Evolutionary conservation across 306 rosid species (phyloP).

Genomic region (barrel medic (Medicago truncatula)): DNA sequence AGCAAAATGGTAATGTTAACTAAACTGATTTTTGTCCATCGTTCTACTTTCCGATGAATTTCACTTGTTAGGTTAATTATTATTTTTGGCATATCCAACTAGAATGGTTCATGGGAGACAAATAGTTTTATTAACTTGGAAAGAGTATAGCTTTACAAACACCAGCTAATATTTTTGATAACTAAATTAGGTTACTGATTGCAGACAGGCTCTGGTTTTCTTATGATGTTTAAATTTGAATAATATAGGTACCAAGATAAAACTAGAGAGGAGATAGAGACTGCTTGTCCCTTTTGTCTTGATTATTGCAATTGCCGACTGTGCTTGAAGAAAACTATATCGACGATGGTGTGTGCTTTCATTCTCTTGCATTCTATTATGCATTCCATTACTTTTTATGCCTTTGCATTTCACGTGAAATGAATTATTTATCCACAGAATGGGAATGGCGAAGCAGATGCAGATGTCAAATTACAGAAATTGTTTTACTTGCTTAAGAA

Average conservation of each 20-base stretch:
- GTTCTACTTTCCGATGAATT: slow-evolving; percentile 16
- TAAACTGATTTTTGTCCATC: background rate
- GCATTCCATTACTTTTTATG: slow-evolving; percentile 19
- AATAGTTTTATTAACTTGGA: background rate
- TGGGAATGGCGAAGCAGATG: slow-evolving; percentile 53
- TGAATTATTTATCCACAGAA: slow-evolving; percentile 47
- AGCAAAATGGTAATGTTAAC: slow-evolving; percentile 59
- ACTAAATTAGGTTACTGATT: slow-evolving; percentile 32
- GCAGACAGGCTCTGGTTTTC: slow-evolving; percentile 30
- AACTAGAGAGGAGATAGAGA: slow-evolving; percentile 56
- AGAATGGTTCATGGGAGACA: slow-evolving; percentile 3
- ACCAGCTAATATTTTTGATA: slow-evolving; percentile 21
- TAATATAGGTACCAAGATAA: slow-evolving; percentile 63
- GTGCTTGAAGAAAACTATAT: slow-evolving; percentile 61
- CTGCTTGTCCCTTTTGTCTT: slow-evolving; percentile 62
- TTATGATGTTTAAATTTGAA: slow-evolving; percentile 37
- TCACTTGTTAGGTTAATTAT: slow-evolving; percentile 13
- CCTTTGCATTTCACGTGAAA: slow-evolving; percentile 30
- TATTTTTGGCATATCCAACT: slow-evolving; percentile 24
- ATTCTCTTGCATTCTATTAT: slow-evolving; percentile 31
- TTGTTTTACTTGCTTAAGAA: slow-evolving; percentile 60
- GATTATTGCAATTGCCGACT: slow-evolving; percentile 67
- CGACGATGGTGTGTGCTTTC: slow-evolving; percentile 48
- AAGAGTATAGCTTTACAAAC: slow-evolving; percentile 23
- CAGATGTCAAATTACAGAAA: slow-evolving; percentile 51